Percentiles rank a stretch among this genome's conserved stretches.
phyloP scores from a whole-genome alignment of 1,139 yeast species.

The Blastobotrys raffinosifermentans region DNA sequence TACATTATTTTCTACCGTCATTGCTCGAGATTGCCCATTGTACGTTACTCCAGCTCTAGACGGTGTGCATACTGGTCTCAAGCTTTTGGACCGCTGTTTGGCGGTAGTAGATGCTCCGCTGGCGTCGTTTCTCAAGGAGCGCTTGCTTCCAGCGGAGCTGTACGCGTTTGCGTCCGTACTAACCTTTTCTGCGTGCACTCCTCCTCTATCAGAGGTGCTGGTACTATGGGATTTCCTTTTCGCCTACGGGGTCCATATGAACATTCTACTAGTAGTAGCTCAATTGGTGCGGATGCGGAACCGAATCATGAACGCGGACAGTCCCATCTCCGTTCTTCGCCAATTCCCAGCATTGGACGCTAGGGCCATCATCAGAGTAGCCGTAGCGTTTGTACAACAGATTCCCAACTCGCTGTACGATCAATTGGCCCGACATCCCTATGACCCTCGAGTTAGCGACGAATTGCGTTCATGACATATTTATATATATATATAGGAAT shows the following conservation, averaged over 20 bases:
- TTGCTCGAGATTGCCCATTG: slow-evolving; percentile 62
- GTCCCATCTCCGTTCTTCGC: slow-evolving; percentile 71
- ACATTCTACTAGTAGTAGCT: slow-evolving; percentile 77
- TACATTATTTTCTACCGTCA: slow-evolving; percentile 55
- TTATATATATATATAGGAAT: slow-evolving; percentile 1
- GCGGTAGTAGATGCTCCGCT: slow-evolving; percentile 70
- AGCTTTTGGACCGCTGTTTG: slow-evolving; percentile 59
- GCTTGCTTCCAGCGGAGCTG: slow-evolving; percentile 69
- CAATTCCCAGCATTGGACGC: slow-evolving; percentile 71
- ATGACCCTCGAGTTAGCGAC: slow-evolving; percentile 38
- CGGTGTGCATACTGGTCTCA: slow-evolving; percentile 77
- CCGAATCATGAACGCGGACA: slow-evolving; percentile 48
- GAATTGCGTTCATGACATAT: slow-evolving; percentile 4
- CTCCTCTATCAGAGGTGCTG: slow-evolving; percentile 70
- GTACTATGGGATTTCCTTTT: slow-evolving; percentile 85
- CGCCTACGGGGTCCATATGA: slow-evolving; percentile 89
- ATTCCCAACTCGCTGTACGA: slow-evolving; percentile 66
- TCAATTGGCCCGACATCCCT: slow-evolving; percentile 64
- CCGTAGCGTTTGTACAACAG: slow-evolving; percentile 74
- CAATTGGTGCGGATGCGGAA: slow-evolving; percentile 69
- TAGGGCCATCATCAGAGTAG: slow-evolving; percentile 67
- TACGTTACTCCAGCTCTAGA: slow-evolving; percentile 72
- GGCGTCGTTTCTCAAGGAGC: slow-evolving; percentile 53
- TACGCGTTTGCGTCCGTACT: slow-evolving; percentile 87
- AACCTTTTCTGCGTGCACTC: slow-evolving; percentile 86